Evolutionary conservation across 192 early-diverging fungal species (phyloP).

Genomic region (Backusella parvicylindrica): DNA sequence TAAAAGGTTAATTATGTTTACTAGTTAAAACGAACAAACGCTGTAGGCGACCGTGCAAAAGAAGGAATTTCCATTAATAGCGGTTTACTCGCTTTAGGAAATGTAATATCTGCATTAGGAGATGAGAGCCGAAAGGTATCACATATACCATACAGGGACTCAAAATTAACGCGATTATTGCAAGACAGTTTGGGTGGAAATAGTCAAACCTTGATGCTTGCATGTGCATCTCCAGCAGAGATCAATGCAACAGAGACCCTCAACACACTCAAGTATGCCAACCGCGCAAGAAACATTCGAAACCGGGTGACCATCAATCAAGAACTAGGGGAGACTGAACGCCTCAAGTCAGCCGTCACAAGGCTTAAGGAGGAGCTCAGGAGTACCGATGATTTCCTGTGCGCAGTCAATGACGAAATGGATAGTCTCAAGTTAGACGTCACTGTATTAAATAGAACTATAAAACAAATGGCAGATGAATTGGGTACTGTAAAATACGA

Average conservation of each 20-base stretch:
- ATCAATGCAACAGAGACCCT: conserved; percentile 84
- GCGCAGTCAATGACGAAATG: conserved; percentile 29
- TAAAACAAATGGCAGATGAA: not conserved
- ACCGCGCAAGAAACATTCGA: conserved; percentile 90
- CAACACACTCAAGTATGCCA: conserved; percentile 94
- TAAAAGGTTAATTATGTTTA: not conserved
- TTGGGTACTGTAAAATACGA: not conserved
- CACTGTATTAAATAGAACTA: not conserved
- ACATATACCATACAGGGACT: conserved; percentile 95
- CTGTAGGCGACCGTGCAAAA: conserved; percentile 87
- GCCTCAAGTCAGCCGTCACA: conserved; percentile 3
- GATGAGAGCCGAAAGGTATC: conserved; percentile 60
- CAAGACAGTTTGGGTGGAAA: conserved; percentile 96
- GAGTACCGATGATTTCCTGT: conserved; percentile 12
- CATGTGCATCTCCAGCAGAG: conserved; percentile 87
- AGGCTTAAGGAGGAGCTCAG: conserved; percentile 12
- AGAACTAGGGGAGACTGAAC: conserved; percentile 14
- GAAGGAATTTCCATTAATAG: conserved; percentile 98
- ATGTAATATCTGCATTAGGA: conserved; percentile 94
- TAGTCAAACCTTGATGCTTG: conserved; percentile 88
- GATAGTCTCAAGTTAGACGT: conserved; percentile 14
- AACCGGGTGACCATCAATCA: conserved; percentile 45
- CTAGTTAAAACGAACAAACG: conserved; percentile 84
- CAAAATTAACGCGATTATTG: conserved; percentile 92
- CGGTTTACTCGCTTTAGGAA: conserved; percentile 91